phyloP scores from a whole-genome alignment of 2,329 filamentous ascomycete genomes.

The Hypoxylon sp. region DNA sequence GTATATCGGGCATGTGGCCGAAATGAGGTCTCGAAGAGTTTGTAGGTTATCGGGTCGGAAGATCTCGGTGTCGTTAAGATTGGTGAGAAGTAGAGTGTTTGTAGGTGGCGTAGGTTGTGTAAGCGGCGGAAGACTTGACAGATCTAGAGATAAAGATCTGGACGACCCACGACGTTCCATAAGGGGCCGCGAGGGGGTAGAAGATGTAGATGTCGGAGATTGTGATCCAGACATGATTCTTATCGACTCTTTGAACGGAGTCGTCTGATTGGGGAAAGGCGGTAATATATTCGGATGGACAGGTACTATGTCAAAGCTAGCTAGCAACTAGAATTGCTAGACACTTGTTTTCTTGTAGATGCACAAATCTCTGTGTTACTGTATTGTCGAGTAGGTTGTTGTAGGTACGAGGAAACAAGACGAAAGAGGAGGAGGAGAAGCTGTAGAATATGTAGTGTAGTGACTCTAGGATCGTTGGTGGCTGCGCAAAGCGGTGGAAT shows the following conservation, averaged over 20 bases:
- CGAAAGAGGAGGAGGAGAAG: slow-evolving; percentile 20
- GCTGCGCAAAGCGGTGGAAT: slow-evolving; percentile 35
- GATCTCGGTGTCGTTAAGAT: slow-evolving; percentile 75
- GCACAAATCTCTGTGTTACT: not conserved
- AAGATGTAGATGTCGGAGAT: slow-evolving; percentile 41
- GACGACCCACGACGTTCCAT: slow-evolving; percentile 54
- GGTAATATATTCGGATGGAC: too few relatives aligned
- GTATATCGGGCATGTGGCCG: slow-evolving; percentile 74
- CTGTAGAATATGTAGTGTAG: slow-evolving; percentile 33
- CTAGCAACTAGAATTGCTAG: too few relatives aligned
- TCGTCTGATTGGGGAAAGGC: too few relatives aligned
- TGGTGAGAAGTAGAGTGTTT: slow-evolving; percentile 87
- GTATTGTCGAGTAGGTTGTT: slow-evolving; percentile 9
- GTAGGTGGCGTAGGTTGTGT: slow-evolving; percentile 76
- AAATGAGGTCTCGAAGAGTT: slow-evolving; percentile 75
- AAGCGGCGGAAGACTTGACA: slow-evolving; percentile 75
- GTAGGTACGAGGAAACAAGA: slow-evolving; percentile 14
- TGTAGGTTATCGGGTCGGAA: slow-evolving; percentile 79
- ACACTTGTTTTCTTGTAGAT: slow-evolving; percentile 6
- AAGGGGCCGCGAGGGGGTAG: slow-evolving; percentile 45
- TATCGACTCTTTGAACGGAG: too few relatives aligned
- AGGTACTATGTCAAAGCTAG: slow-evolving; percentile 13
- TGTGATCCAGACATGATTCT: slow-evolving; percentile 40
- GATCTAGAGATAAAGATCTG: slow-evolving; percentile 71
- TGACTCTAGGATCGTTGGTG: slow-evolving; percentile 22